A percentile compares a stretch with the other conserved stretches of the same genome.
Evolutionary conservation across 2,329 filamentous ascomycete genomes (phyloP).

Genomic region (Sphaerulina vaccinii): DNA sequence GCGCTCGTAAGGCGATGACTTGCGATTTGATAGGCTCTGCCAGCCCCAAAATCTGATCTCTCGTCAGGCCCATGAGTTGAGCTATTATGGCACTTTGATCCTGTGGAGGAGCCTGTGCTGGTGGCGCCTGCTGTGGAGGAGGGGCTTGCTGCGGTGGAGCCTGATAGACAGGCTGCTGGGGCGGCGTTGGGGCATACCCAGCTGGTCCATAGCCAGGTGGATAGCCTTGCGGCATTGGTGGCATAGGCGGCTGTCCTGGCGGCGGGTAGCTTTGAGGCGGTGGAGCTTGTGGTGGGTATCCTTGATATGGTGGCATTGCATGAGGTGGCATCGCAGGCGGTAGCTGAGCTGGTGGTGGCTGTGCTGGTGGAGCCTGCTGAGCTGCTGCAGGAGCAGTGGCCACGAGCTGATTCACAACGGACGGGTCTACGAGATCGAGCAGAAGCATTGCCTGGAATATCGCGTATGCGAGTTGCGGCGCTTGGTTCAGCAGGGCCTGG

Average conservation of each 20-base stretch:
- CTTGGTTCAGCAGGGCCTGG: conserved; percentile 80
- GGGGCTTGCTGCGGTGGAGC: conserved; percentile 46
- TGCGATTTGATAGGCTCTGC: conserved; percentile 70
- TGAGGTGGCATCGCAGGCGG: conserved; percentile 31
- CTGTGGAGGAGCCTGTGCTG: conserved; percentile 34
- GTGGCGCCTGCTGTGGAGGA: conserved; percentile 48
- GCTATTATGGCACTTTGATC: conserved; percentile 76
- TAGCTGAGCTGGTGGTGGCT: conserved; percentile 29
- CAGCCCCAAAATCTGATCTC: conserved; percentile 70
- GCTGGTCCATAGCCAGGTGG: conserved; percentile 39
- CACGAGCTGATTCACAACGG: conserved; percentile 76
- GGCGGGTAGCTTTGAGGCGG: conserved; percentile 13
- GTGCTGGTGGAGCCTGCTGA: conserved; percentile 21
- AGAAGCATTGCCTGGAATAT: conserved; percentile 92
- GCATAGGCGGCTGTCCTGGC: conserved; percentile 21
- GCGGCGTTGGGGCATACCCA: conserved; percentile 44
- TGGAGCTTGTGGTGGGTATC: conserved; percentile 27
- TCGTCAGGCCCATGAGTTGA: conserved; percentile 77
- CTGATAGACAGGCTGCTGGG: conserved; percentile 39
- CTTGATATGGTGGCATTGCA: conserved; percentile 23
- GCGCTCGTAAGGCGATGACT: conserved; percentile 72
- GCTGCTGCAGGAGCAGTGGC: conserved; percentile 39
- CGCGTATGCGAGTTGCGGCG: conserved; percentile 89
- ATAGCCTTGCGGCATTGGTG: conserved; percentile 13
- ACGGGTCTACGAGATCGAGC: conserved; percentile 87